Evolutionary conservation across 75 land plant genomes (phyloP), one percentile per base, ranked within the genome.

Genomic region (Gnetum montanum): DNA sequence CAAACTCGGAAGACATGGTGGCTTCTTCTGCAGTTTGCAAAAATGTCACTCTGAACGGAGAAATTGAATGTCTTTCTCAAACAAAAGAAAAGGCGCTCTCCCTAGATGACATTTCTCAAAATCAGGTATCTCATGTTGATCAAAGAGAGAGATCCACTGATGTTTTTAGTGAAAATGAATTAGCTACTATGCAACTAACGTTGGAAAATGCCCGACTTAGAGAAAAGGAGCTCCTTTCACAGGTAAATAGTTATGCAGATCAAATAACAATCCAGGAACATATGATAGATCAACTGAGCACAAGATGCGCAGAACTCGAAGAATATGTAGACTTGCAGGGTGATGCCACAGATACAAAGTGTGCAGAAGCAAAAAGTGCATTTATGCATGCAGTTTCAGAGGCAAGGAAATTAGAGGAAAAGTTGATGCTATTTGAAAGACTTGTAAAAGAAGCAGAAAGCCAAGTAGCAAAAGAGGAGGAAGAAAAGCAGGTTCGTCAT

Each of bases 1-100:
- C 36, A 31, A 69, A 57, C 46, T 66, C 73, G 38, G 78, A 75
- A 45, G 73, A 71, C 49, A 59, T 69, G 63, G 82, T 70, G 79
- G 46, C 37, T 31, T 30, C 36, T 3, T 16, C 22, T 19, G 55
- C 16, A n/a, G n/a, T 53, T 53, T 19, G 31, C 22, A 36, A 15
- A 34, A 10, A 30, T 53, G 35, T 19, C 11, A 31, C 31, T 8
- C 22, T 30, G 16, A 34, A 30, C 11, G 37, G 34, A 6, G 36
- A 31, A 19, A 33, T 15, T 31, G 25, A 53, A 28, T 31, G 19
- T 28, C 8, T 19, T 20, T 31, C 34, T 22, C 31, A 53, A 22
- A 29, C 31, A 31, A 31, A 33, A 53, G 37, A 53, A 33, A 23
- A 20, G 55, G 19, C 31, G 24, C 36, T 4, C 12, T 53, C 55